Conservation (phyloP, 2,329 filamentous ascomycete genomes). For the Fusarium nelsonii region DNA sequence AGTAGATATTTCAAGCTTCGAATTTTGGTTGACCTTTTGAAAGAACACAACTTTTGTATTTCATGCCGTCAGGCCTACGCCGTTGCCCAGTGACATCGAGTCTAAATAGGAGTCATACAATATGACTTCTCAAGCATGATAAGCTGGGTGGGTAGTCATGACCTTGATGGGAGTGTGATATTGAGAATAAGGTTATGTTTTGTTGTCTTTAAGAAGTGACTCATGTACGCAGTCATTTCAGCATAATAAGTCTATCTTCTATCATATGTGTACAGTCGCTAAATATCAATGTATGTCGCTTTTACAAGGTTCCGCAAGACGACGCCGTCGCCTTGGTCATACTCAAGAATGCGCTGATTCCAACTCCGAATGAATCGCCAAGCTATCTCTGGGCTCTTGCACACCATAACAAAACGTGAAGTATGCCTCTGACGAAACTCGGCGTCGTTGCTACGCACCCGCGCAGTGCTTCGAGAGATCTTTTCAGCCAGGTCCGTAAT, state of each 20-base stretch:
- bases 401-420: constrained; percentile 53
- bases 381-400: constrained; percentile 51
- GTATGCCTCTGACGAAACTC: constrained; percentile 39
- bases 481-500: constrained; percentile 11
- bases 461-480: constrained; percentile 6
- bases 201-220: too few species aligned
- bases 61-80: too few species aligned
- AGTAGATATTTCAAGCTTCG: too few species aligned
- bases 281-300: constrained; percentile 53
- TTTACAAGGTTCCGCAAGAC: constrained; percentile 44
- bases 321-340: constrained; percentile 24
- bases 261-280: constrained; percentile 37
- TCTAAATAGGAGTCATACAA: too few species aligned
- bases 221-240: too few species aligned
- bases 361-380: constrained; percentile 58
- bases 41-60: too few species aligned
- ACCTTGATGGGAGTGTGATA: too few species aligned
- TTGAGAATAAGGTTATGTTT: too few species aligned
- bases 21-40: too few species aligned
- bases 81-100: too few species aligned
- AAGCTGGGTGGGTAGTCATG: too few species aligned
- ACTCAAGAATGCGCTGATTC: constrained; percentile 53
- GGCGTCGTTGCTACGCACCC: constrained; percentile 18
- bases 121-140: too few species aligned
- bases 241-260: neutral